A percentile compares a stretch with the other conserved stretches of the same genome.
Conservation (phyloP, 2,329 filamentous ascomycete genomes). For the Aspergillus neoniger region DNA sequence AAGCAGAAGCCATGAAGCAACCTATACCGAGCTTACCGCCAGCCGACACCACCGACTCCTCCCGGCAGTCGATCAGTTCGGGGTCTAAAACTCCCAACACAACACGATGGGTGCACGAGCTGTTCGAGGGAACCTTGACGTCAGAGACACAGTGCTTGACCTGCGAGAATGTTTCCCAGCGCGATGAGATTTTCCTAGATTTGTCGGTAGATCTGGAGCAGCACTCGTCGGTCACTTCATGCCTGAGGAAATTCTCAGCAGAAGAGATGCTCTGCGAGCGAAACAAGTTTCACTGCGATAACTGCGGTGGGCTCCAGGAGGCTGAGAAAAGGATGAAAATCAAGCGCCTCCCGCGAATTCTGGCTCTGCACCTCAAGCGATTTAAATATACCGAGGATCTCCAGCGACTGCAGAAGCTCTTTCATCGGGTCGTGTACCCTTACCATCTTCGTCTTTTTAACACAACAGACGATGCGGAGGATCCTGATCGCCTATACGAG, state of each 20-base stretch:
- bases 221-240: slow-evolving; percentile 94
- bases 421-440: slow-evolving; percentile 94
- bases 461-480: slow-evolving; percentile 91
- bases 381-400: slow-evolving; percentile 99
- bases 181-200: slow-evolving; percentile 94
- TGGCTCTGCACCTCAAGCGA: slow-evolving; percentile 90
- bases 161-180: slow-evolving; percentile 91
- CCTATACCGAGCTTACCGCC: slow-evolving; percentile 51
- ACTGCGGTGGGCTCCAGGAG: slow-evolving; percentile 93
- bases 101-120: slow-evolving; percentile 90
- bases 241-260: slow-evolving; percentile 90
- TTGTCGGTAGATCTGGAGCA: slow-evolving; percentile 94
- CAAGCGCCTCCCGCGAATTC: slow-evolving; percentile 85
- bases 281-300: slow-evolving; percentile 99
- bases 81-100: slow-evolving; percentile 62
- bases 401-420: slow-evolving; percentile 90
- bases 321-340: slow-evolving; percentile 99
- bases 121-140: slow-evolving; percentile 91
- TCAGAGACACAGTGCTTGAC: slow-evolving; percentile 96
- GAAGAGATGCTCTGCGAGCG: slow-evolving; percentile 98
- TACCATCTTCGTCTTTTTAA: slow-evolving; percentile 97
- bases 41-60: slow-evolving; percentile 46
- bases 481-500: slow-evolving; percentile 92
- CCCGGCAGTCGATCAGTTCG: slow-evolving; percentile 55
- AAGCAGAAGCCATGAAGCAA: slow-evolving; percentile 66